Conservation (phyloP, 2,329 filamentous ascomycete species). For the Alternaria burnsii region DNA sequence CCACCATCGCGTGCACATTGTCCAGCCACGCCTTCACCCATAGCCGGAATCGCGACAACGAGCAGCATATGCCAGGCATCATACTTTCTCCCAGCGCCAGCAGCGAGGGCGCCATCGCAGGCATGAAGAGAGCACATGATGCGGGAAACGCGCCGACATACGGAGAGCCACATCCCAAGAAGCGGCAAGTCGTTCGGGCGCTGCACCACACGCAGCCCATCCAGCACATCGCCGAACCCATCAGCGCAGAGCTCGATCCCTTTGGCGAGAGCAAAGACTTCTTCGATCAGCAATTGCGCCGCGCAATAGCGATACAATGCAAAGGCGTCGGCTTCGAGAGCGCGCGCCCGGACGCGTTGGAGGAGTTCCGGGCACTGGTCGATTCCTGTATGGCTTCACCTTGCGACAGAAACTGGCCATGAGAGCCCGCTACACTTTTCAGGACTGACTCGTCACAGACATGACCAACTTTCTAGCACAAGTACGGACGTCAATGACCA, state of each 20-base stretch:
- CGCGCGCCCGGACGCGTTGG: constrained; percentile 64
- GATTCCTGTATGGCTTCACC: constrained; percentile 65
- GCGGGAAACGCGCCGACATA: constrained; percentile 31
- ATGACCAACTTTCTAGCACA: constrained; percentile 63
- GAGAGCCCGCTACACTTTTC: constrained; percentile 5
- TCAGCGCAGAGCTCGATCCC: constrained; percentile 44
- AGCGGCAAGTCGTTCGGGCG: constrained; percentile 45
- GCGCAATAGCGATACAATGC: constrained; percentile 63
- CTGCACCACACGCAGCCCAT: constrained; percentile 48
- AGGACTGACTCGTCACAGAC: constrained; percentile 52
- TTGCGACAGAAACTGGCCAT: constrained; percentile 16
- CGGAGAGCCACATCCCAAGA: constrained; percentile 41
- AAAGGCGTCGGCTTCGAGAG: constrained; percentile 63
- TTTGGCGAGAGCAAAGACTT: constrained; percentile 59
- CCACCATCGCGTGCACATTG: constrained; percentile 18
- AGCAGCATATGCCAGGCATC: constrained; percentile 46
- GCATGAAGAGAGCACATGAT: constrained; percentile 46
- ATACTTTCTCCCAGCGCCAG: constrained; percentile 41
- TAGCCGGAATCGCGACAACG: constrained; percentile 14
- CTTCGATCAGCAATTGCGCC: constrained; percentile 63
- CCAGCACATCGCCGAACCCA: constrained; percentile 43
- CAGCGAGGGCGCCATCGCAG: constrained; percentile 41
- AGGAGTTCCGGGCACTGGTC: constrained; percentile 62
- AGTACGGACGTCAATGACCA: constrained; percentile 66
- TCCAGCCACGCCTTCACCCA: constrained; percentile 7